These are phyloP conservation scores for Colletotrichum spinosum DNA, from an alignment of 2,329 filamentous ascomycete species.

Conservation along the genomic window DNA sequence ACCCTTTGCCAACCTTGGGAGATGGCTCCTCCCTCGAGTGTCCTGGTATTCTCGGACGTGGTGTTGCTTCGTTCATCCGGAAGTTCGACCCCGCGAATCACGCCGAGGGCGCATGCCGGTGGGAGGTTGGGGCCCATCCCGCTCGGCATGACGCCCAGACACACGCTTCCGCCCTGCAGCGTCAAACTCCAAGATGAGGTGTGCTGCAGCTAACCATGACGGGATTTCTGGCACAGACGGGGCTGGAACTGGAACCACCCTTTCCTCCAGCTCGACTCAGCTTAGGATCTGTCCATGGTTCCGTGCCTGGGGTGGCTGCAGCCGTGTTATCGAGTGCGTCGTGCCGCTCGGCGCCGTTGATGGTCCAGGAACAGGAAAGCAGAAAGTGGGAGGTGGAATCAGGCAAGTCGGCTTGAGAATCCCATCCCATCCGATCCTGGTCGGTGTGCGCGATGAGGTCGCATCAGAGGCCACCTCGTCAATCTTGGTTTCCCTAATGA, in stretches of 20 bases:
- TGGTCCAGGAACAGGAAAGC: background rate
- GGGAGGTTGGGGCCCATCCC: constrained; percentile 26
- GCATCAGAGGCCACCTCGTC: constrained; percentile 31
- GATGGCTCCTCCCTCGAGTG: constrained; percentile 23
- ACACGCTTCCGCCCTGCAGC: constrained; percentile 22
- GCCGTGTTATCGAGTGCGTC: too few species aligned
- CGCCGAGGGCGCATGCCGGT: constrained; percentile 5
- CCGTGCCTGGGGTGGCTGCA: too few species aligned
- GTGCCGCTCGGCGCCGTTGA: too few species aligned
- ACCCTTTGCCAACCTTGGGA: background rate
- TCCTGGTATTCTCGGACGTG: constrained; percentile 21
- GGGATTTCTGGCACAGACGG: constrained; percentile 25
- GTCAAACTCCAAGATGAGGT: constrained; percentile 16
- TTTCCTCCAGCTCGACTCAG: too few species aligned
- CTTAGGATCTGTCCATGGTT: background rate
- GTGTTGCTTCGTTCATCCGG: constrained; percentile 22
- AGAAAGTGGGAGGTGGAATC: background rate
- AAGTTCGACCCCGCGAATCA: constrained; percentile 14
- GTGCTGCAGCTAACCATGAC: constrained; percentile 28
- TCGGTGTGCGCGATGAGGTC: constrained; percentile 21
- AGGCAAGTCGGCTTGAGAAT: constrained; percentile 1
- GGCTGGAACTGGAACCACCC: constrained; percentile 15
- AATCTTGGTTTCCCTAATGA: constrained; percentile 15
- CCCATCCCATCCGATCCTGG: background rate
- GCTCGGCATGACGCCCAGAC: background rate